These are phyloP conservation scores for Fusarium albidum DNA, from an alignment of 2,329 filamentous ascomycete genomes.

Conservation along the genomic window DNA sequence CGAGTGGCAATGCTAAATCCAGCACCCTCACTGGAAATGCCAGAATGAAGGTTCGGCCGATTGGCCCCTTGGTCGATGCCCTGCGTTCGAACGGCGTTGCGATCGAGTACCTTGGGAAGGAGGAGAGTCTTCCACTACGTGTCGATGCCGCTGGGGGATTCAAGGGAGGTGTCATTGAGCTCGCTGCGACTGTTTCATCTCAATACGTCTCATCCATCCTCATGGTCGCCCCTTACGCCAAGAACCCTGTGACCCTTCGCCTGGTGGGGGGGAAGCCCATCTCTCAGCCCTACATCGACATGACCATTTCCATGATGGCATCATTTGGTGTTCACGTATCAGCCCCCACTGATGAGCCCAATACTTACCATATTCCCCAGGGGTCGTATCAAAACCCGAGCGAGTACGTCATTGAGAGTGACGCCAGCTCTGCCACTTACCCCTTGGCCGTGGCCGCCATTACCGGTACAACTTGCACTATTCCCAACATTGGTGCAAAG, in stretches of 20 bases:
- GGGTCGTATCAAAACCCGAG: constrained; percentile 83
- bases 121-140: constrained; percentile 83
- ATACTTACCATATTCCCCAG: constrained; percentile 94
- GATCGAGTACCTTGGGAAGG: constrained; percentile 84
- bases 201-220: constrained; percentile 97
- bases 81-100: constrained; percentile 86
- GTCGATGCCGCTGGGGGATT: constrained; percentile 86
- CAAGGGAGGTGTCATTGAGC: constrained; percentile 84
- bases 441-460: constrained; percentile 94
- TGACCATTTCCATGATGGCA: constrained; percentile 98
- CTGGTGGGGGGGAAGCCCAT: constrained; percentile 97
- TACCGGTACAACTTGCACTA: constrained; percentile 92
- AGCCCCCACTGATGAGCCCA: constrained; percentile 77
- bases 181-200: constrained; percentile 96
- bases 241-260: constrained; percentile 87
- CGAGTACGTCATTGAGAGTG: constrained; percentile 93
- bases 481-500: constrained; percentile 92
- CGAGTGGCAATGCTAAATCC: constrained; percentile 65
- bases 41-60: constrained; percentile 95
- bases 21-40: constrained; percentile 92
- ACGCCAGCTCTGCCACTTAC: constrained; percentile 97
- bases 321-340: constrained; percentile 86
- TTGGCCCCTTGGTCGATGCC: constrained; percentile 91
- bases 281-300: constrained; percentile 96
- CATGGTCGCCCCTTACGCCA: constrained; percentile 97